Conservation (phyloP, 768 basidiomycete species). For the Agrocybe pediades region DNA sequence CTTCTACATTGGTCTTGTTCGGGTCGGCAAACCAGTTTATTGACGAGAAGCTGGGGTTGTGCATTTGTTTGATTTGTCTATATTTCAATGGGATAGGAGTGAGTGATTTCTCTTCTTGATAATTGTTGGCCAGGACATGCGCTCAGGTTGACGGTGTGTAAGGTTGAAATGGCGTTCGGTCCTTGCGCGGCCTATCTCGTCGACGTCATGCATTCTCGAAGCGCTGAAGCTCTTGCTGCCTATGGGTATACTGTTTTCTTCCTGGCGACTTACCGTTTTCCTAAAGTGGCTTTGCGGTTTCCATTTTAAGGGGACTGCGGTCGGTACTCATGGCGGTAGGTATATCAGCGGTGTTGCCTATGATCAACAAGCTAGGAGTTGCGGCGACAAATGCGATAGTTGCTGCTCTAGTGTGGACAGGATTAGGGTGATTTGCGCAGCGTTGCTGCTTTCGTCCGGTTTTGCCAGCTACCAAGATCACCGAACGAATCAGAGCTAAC, state of each 20-base stretch:
- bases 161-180: constrained; percentile 58
- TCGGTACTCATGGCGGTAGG: constrained; percentile 42
- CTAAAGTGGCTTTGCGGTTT: too few species aligned
- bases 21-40: constrained; percentile 57
- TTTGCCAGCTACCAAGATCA: constrained; percentile 23
- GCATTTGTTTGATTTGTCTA: constrained; percentile 52
- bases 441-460: too few species aligned
- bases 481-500: not conserved
- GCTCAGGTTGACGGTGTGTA: constrained; percentile 18
- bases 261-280: not conserved
- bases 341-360: constrained; percentile 51
- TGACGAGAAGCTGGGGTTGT: constrained; percentile 48
- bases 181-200: constrained; percentile 59
- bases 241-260: constrained; percentile 39
- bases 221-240: constrained; percentile 67
- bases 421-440: constrained; percentile 57
- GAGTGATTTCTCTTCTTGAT: constrained; percentile 26
- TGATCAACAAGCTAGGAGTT: constrained; percentile 54
- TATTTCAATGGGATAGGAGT: constrained; percentile 73
- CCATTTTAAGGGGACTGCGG: constrained; percentile 53
- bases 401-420: constrained; percentile 47
- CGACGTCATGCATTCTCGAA: constrained; percentile 59
- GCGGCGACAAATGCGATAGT: constrained; percentile 45
- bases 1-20: constrained; percentile 47
- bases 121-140: not conserved